Evolutionary conservation across 177 flowering plant genomes (phyloP).

Genomic region (Vitis hybrid): DNA sequence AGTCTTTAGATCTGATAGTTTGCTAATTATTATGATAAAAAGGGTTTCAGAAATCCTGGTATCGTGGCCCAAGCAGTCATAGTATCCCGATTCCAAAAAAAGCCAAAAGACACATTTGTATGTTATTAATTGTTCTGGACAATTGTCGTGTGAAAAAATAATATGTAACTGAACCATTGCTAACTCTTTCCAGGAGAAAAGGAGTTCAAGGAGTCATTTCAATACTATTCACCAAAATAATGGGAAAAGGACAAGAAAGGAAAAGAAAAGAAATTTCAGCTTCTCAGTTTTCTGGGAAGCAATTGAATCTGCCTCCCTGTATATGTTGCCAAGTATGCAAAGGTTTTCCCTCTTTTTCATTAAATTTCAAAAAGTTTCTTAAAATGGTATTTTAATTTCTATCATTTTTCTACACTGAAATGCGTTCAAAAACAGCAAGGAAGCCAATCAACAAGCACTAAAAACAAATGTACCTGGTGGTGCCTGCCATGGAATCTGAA

Average conservation of each 20-base stretch:
- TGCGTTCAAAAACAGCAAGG: constrained; percentile 2
- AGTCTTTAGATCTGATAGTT: not conserved
- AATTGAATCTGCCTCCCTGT: constrained; percentile 1
- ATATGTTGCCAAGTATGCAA: not conserved
- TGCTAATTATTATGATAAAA: not conserved
- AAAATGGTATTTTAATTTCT: not conserved
- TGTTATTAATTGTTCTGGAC: not conserved
- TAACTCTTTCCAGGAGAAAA: too few relatives aligned
- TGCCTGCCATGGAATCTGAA: constrained; percentile 65
- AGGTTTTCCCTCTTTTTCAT: not conserved
- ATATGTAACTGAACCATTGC: not conserved
- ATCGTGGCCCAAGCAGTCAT: not conserved
- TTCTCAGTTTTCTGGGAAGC: not conserved
- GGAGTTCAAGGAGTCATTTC: not conserved
- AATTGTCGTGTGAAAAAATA: not conserved
- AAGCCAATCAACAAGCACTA: constrained; percentile 4
- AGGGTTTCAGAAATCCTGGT: not conserved
- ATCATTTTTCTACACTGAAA: constrained; percentile 5
- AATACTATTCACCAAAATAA: not conserved
- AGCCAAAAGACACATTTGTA: not conserved
- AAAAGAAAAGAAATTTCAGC: not conserved
- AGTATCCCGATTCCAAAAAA: not conserved
- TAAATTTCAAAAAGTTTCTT: constrained; percentile 2
- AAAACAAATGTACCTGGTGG: constrained; percentile 80
- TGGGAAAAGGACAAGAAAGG: not conserved